Conservation (phyloP, 768 basidiomycete genomes). For the Lentinula edodes region DNA sequence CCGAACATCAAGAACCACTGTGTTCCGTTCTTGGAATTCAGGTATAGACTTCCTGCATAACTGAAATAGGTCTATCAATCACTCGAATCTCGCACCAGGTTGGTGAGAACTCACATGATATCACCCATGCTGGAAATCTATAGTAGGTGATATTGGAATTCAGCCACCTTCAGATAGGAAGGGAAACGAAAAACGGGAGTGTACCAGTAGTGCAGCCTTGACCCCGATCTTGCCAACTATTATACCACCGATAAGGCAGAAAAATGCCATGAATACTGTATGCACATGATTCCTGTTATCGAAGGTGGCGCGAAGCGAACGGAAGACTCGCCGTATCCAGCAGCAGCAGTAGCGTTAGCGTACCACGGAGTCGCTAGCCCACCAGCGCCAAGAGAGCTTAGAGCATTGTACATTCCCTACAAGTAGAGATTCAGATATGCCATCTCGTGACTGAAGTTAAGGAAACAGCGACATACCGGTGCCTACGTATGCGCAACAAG, state of each 20-base stretch:
- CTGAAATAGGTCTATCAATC: conserved; percentile 7
- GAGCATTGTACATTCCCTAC: conserved; percentile 27
- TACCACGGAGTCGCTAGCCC: conserved; percentile 25
- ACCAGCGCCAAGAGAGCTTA: conserved; percentile 24
- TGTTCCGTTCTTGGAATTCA: conserved; percentile 28
- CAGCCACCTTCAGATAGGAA: not conserved
- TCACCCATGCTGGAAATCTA: conserved; percentile 26
- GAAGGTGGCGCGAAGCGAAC: not conserved
- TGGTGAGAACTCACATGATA: conserved; percentile 19
- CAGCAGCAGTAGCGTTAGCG: conserved; percentile 24
- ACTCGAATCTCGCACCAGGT: not conserved
- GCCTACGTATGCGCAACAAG: conserved; percentile 13
- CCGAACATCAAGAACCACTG: conserved; percentile 30
- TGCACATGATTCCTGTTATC: not conserved
- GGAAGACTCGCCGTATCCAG: conserved; percentile 19
- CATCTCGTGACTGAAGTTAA: not conserved
- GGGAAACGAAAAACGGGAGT: not conserved
- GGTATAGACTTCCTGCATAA: conserved; percentile 26
- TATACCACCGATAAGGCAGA: conserved; percentile 25
- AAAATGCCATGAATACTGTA: conserved; percentile 24
- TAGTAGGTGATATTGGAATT: not conserved
- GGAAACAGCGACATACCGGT: conserved; percentile 14
- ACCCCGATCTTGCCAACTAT: conserved; percentile 28
- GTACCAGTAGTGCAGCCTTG: conserved; percentile 18
- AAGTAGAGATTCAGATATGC: not conserved